Conservation (phyloP, 768 basidiomycete species). For the Pilatotrama ljubarskyi region DNA sequence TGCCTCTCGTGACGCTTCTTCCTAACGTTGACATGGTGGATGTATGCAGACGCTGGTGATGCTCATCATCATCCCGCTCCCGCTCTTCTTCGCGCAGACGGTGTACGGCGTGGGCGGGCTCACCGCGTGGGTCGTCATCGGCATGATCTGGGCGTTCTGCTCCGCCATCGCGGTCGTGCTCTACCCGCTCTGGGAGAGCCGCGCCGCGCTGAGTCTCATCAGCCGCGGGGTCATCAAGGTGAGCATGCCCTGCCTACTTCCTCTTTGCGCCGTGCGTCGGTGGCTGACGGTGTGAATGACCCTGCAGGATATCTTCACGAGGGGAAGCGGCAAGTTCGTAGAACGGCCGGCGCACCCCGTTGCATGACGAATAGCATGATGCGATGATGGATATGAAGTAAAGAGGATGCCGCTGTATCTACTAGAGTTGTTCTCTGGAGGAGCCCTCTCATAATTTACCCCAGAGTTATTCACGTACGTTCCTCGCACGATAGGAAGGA, state of each 20-base stretch:
- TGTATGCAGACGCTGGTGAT: constrained; percentile 54
- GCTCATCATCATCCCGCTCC: constrained; percentile 78
- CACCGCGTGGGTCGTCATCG: constrained; percentile 78
- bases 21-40: neutral
- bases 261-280: neutral
- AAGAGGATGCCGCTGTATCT: neutral
- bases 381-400: neutral
- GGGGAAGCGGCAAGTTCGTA: constrained; percentile 43
- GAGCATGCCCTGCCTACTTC: neutral
- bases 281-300: neutral
- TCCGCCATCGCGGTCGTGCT: constrained; percentile 76
- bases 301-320: constrained; percentile 42
- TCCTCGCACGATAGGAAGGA: too few relatives aligned
- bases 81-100: constrained; percentile 81
- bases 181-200: constrained; percentile 86
- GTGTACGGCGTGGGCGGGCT: constrained; percentile 66
- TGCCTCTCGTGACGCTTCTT: neutral
- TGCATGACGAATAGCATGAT: neutral
- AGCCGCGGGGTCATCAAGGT: constrained; percentile 65
- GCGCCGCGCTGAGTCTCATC: constrained; percentile 63
- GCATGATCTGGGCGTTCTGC: constrained; percentile 82
- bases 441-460: neutral
- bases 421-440: neutral
- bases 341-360: neutral
- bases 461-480: too few relatives aligned